phyloP scores from a whole-genome alignment of 2,329 filamentous ascomycete genomes.

The Monosporascus cannonballus region DNA sequence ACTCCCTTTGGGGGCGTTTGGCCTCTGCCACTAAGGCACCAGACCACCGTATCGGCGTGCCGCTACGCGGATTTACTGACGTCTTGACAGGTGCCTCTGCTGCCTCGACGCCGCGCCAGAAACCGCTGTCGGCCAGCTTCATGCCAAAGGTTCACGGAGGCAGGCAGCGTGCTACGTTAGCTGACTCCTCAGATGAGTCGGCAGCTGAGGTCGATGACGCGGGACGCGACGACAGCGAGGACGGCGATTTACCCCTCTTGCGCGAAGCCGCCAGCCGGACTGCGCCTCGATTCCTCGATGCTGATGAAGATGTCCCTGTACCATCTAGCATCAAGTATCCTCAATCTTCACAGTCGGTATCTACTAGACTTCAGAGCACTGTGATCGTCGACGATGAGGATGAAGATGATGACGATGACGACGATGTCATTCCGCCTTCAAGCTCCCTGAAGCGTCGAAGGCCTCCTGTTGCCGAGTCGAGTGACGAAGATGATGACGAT shows the following conservation, averaged over 20 bases:
- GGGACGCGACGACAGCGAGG: constrained; percentile 15
- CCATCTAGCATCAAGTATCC: constrained; percentile 3
- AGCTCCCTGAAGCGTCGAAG: constrained; percentile 1
- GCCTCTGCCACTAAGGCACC: no score
- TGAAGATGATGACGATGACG: constrained; percentile 8
- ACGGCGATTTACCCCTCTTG: constrained; percentile 12
- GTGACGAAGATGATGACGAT: constrained; percentile 7
- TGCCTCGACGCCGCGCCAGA: neutral
- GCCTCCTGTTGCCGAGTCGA: neutral
- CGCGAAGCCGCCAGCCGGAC: constrained; percentile 4
- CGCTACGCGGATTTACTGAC: neutral
- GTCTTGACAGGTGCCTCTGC: neutral
- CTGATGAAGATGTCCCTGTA: constrained; percentile 5
- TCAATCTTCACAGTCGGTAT: constrained; percentile 25
- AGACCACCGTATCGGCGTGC: no score
- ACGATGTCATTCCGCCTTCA: constrained; percentile 2
- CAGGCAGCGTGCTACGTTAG: constrained; percentile 1
- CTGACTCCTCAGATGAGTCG: constrained; percentile 21
- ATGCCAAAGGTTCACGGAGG: constrained; percentile 17
- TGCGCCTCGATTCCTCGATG: neutral
- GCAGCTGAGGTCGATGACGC: constrained; percentile 15
- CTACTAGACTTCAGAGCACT: constrained; percentile 19
- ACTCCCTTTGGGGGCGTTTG: neutral
- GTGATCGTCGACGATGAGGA: constrained; percentile 16
- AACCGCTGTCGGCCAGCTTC: constrained; percentile 16